phyloP scores from a whole-genome alignment of 2,329 filamentous ascomycete genomes.

The Sclerotinia subarctica region DNA sequence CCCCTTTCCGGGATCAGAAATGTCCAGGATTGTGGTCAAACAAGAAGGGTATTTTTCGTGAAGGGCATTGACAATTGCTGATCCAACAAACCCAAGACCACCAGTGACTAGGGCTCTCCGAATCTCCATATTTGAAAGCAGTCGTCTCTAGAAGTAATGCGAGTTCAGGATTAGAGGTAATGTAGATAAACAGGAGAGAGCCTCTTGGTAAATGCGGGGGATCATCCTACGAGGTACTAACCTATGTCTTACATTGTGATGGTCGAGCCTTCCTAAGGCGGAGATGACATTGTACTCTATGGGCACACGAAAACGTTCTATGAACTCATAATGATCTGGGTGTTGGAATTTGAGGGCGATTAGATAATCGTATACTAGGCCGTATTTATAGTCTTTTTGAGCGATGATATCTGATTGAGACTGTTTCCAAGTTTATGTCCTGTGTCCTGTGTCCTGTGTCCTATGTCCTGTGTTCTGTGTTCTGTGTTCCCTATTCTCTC shows the following conservation, averaged over 20 bases:
- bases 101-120: slow-evolving; percentile 7
- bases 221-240: background rate
- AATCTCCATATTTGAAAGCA: background rate
- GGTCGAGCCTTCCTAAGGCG: too few species aligned
- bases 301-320: background rate
- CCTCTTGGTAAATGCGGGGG: background rate
- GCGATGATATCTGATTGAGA: background rate
- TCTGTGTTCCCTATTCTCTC: too few species aligned
- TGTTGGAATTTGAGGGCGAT: background rate
- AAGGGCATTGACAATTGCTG: slow-evolving; percentile 4
- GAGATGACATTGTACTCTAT: background rate
- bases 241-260: too few species aligned
- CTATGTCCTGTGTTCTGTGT: background rate
- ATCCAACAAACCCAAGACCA: slow-evolving; percentile 12
- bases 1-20: background rate
- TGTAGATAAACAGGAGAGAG: background rate
- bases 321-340: background rate
- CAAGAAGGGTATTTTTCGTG: background rate
- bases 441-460: too few species aligned
- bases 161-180: background rate
- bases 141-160: background rate
- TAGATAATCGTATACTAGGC: background rate
- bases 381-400: background rate
- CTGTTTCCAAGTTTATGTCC: background rate
- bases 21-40: background rate